phyloP scores from a whole-genome alignment of 2,329 filamentous ascomycete species.

The Hymenoscyphus occultus region DNA sequence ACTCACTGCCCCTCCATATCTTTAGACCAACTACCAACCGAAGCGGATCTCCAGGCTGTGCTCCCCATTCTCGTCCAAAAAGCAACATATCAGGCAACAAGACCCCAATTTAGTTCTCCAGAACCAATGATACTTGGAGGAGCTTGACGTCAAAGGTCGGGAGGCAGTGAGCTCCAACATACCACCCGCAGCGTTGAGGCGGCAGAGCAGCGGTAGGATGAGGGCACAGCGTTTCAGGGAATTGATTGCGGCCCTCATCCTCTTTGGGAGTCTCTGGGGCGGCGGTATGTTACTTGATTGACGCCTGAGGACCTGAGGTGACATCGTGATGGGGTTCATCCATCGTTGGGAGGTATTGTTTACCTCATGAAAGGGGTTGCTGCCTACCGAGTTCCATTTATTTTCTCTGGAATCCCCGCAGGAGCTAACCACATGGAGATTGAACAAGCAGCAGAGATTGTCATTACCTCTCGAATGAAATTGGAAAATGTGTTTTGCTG shows the following conservation, averaged over 20 bases:
- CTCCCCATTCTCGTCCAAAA: background rate
- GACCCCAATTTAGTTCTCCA: background rate
- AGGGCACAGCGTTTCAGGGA: conserved; percentile 22
- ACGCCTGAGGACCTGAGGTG: background rate
- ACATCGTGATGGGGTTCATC: background rate
- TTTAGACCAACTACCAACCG: conserved; percentile 9
- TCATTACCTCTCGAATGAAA: background rate
- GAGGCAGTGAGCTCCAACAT: conserved; percentile 5
- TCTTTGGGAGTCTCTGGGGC: background rate
- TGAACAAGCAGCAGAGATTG: background rate
- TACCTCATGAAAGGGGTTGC: background rate
- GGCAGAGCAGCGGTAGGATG: conserved; percentile 16
- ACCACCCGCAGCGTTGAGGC: conserved; percentile 10
- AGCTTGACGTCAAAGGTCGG: background rate
- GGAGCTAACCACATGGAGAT: background rate
- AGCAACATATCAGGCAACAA: conserved; percentile 6
- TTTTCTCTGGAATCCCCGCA: background rate
- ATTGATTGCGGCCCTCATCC: background rate
- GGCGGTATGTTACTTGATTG: background rate
- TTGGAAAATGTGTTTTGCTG: background rate
- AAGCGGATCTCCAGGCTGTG: conserved; percentile 19
- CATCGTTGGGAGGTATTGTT: background rate
- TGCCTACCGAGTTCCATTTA: background rate
- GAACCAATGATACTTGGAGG: conserved; percentile 5
- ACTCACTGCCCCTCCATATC: conserved; percentile 1